Evolutionary conservation across 2,329 filamentous ascomycete species (phyloP), one percentile per base, ranked within the genome.

Genomic region (Penicillium brevicompactum): DNA sequence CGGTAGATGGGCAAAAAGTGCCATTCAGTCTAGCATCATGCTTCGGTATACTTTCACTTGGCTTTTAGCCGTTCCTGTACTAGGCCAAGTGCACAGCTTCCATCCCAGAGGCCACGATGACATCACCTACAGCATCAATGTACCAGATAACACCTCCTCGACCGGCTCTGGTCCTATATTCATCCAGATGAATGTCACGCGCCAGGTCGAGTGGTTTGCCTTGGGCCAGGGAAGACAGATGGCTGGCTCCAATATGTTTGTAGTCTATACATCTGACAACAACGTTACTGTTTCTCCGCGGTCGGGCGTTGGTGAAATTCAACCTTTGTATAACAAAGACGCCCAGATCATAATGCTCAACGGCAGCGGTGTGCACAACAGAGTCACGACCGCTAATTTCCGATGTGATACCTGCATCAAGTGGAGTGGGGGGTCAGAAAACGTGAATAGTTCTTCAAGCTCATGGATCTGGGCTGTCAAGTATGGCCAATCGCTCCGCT

Each of bases 211-310:
- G 69, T 87, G 81, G 80, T 76, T 84, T 32, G 80, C 76, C 3
- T 67, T 86, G 3, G 84, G 83, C 7, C 82, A 85, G 65, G 84
- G 84, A 24, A 72, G 61, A 2, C 59, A 67, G 18, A 87, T 86
- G 84, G 60, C 68, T 14, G 79, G 78, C 21, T 69, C 84, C 5
- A 84, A 84, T 66, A 85, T 87, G 45, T 85, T 86, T 64, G 71
- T 86, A 42, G 74, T 85, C 5, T 86, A 86, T 62, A 76, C 78
- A 24, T 71, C 77, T 38, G 70, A 70, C 37, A 79, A 81, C 24
- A 85, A 84, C 58, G 80, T 86, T 13, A 87, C 84, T 0, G 60
- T 87, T 8, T 85, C 83, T 58, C 78, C 84, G 1, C 81, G 86
- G 21, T 63, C 69, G 3, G 83, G 80, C 30, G 72, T 64, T 0